These are phyloP conservation scores for Aspergillus homomorphus DNA, from an alignment of 495 filamentous ascomycete species.

Conservation along the genomic window DNA sequence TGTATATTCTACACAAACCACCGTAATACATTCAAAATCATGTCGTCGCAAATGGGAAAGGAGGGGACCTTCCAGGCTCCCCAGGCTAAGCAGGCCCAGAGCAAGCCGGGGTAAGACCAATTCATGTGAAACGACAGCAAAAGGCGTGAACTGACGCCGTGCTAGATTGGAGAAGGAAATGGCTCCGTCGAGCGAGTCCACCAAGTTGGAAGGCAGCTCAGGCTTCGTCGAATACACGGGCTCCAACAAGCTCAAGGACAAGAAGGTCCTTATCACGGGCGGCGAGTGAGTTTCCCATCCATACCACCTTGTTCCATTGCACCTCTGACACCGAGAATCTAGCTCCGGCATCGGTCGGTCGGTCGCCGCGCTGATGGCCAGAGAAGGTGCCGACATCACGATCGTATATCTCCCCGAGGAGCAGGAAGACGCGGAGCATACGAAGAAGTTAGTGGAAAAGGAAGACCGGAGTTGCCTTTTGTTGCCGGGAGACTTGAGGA, in stretches of 20 bases:
- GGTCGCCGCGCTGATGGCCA: slow-evolving; percentile 54
- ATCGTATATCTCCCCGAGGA: slow-evolving; percentile 56
- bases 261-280: slow-evolving; percentile 54
- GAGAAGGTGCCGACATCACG: slow-evolving; percentile 54
- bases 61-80: slow-evolving; percentile 25
- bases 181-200: slow-evolving; percentile 18
- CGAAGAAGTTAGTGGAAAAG: slow-evolving; percentile 49
- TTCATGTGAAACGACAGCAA: no score
- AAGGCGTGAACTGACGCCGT: background rate
- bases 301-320: background rate
- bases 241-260: slow-evolving; percentile 47
- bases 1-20: background rate
- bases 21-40: slow-evolving; percentile 2
- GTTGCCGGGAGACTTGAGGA: slow-evolving; percentile 47
- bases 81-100: slow-evolving; percentile 22
- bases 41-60: slow-evolving; percentile 25
- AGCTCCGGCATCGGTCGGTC: slow-evolving; percentile 54
- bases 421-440: slow-evolving; percentile 52
- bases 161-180: slow-evolving; percentile 25
- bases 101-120: slow-evolving; percentile 22
- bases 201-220: slow-evolving; percentile 29
- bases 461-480: slow-evolving; percentile 46
- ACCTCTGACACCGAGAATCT: background rate
- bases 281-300: slow-evolving; percentile 41
- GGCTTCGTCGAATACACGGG: slow-evolving; percentile 45